Evolutionary conservation across 306 rosid species (phyloP).

Genomic region (Trichosanthes cucumerina): DNA sequence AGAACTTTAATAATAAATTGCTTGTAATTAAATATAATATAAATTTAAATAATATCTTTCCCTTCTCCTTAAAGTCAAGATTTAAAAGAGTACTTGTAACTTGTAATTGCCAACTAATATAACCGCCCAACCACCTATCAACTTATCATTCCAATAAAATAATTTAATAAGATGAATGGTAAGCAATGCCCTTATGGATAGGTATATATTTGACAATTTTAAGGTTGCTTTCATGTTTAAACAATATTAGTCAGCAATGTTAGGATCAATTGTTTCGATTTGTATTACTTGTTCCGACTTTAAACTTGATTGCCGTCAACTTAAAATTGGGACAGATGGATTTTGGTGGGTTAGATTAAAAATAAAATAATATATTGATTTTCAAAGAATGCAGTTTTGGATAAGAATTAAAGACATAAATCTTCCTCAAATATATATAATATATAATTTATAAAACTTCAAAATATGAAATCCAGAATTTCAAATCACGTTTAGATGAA

Average conservation of each 20-base stretch:
- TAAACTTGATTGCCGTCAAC: background rate
- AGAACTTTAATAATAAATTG: background rate
- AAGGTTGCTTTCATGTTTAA: background rate
- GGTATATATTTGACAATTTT: background rate
- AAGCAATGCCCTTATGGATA: background rate
- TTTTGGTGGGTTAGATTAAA: background rate
- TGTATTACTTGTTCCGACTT: background rate
- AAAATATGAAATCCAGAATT: no score
- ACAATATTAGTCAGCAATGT: background rate
- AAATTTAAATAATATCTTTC: background rate
- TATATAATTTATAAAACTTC: no score
- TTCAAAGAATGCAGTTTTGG: background rate
- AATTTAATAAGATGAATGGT: background rate
- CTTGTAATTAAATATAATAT: background rate
- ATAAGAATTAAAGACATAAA: background rate
- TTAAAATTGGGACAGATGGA: background rate
- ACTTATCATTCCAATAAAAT: background rate
- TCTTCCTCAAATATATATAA: background rate
- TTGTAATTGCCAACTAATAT: background rate
- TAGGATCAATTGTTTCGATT: background rate
- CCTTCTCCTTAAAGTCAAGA: background rate
- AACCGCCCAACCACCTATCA: conserved; percentile 8
- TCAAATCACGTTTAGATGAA: no score
- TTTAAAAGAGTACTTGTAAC: background rate
- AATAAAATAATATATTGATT: background rate